Conservation (phyloP, 331 rosid genomes). For the Saraca asoca region DNA sequence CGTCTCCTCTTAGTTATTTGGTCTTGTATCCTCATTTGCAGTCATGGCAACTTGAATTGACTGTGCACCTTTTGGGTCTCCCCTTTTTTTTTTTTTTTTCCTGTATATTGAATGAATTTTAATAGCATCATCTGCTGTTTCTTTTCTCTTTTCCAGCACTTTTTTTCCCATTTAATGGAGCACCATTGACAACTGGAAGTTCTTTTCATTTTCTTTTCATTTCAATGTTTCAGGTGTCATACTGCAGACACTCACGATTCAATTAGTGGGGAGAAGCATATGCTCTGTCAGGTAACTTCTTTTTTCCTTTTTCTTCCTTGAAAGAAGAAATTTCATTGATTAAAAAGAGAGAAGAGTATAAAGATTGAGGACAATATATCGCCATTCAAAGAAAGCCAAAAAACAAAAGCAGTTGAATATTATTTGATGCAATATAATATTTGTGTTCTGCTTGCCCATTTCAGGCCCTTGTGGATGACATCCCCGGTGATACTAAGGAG, state of each 20-base stretch:
- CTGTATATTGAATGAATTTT: neutral
- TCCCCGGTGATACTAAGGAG: slow-evolving; percentile 46
- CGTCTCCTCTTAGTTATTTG: neutral
- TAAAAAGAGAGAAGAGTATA: too few relatives aligned
- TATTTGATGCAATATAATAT: slow-evolving; percentile 3
- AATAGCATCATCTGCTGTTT: neutral
- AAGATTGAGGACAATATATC: too few relatives aligned
- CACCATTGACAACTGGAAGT: neutral
- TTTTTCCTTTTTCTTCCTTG: too few relatives aligned
- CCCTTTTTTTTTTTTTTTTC: neutral
- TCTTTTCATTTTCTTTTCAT: slow-evolving; percentile 12
- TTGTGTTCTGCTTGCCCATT: slow-evolving; percentile 8
- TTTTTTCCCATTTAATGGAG: neutral
- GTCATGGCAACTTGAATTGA: neutral
- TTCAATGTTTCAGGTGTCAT: slow-evolving; percentile 53
- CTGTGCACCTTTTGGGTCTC: neutral
- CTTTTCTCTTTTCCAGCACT: neutral
- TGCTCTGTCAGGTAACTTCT: slow-evolving; percentile 43
- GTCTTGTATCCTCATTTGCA: neutral
- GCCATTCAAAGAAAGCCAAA: too few relatives aligned
- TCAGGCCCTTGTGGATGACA: slow-evolving; percentile 42
- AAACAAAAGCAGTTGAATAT: neutral
- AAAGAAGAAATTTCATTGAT: too few relatives aligned
- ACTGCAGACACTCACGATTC: slow-evolving; percentile 44
- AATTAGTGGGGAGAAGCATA: slow-evolving; percentile 41